Evolutionary conservation across 441 rosid genomes (phyloP).

Genomic region (Raphanus hybrid): DNA sequence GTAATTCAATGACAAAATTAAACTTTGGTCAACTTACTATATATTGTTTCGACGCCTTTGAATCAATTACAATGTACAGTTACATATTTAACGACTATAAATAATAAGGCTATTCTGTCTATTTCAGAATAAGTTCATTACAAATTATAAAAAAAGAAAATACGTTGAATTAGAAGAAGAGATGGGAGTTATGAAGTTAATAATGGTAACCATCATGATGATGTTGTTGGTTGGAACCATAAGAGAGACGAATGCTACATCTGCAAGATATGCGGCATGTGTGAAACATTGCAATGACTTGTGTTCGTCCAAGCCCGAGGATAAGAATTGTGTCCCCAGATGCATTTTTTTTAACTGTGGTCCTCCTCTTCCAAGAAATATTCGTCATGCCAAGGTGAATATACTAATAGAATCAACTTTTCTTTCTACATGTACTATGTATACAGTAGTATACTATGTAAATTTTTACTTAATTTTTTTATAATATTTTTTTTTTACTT

Average conservation of each 20-base stretch:
- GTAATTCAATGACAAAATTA: background rate
- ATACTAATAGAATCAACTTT: background rate
- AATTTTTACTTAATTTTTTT: background rate
- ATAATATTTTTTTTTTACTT: background rate
- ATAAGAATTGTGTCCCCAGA: constrained; percentile 9
- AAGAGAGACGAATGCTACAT: background rate
- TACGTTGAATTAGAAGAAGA: background rate
- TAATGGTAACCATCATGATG: constrained; percentile 6
- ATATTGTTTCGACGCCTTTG: background rate
- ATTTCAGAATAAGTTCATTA: background rate
- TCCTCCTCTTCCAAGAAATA: background rate
- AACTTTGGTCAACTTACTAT: background rate
- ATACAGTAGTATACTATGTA: background rate
- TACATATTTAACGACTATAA: constrained; percentile 1
- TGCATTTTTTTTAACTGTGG: constrained; percentile 23
- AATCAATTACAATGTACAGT: background rate
- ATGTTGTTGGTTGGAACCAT: constrained; percentile 25
- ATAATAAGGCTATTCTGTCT: background rate
- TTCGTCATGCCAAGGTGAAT: background rate
- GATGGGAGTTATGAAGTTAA: constrained; percentile 8
- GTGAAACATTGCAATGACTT: background rate
- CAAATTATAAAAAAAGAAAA: background rate
- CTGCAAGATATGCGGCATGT: background rate
- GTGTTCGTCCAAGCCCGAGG: background rate
- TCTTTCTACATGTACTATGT: background rate